A percentile compares a stretch with the other conserved stretches of the same genome.
Evolutionary conservation across 768 basidiomycete genomes (phyloP).

Genomic region (Vararia minispora): DNA sequence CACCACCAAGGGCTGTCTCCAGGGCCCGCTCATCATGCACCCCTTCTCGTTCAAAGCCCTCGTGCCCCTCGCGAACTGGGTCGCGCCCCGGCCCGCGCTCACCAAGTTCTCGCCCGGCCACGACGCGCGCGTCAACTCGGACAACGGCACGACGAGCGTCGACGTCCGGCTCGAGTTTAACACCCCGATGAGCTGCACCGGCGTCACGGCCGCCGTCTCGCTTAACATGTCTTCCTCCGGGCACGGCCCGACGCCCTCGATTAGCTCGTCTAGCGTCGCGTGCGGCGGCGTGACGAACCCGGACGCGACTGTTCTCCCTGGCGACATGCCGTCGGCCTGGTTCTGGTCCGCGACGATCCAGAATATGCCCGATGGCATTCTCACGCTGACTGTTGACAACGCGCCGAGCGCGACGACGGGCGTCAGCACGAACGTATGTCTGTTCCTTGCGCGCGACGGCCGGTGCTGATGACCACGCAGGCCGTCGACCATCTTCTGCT

Average conservation of each 20-base stretch:
- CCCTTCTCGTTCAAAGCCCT: constrained; percentile 76
- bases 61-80: constrained; percentile 61
- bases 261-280: constrained; percentile 29
- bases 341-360: constrained; percentile 64
- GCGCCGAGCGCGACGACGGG: constrained; percentile 40
- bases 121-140: constrained; percentile 56
- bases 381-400: constrained; percentile 59
- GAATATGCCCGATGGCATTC: constrained; percentile 74
- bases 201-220: constrained; percentile 50
- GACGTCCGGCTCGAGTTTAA: constrained; percentile 76
- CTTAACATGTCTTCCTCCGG: constrained; percentile 65
- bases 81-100: constrained; percentile 56
- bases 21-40: constrained; percentile 68
- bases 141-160: constrained; percentile 39
- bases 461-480: no score
- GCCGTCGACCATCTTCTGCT: constrained; percentile 67
- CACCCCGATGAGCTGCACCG: constrained; percentile 58
- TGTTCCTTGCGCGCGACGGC: no score
- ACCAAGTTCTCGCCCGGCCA: constrained; percentile 82
- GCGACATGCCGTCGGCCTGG: constrained; percentile 49
- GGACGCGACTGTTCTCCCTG: constrained; percentile 38
- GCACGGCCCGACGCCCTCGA: constrained; percentile 41
- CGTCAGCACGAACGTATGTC: constrained; percentile 27
- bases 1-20: constrained; percentile 48
- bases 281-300: constrained; percentile 43